Evolutionary conservation across 805 yeast genomes (phyloP), one percentile per base, ranked within the genome.

Genomic region (Metschnikowia borealis): DNA sequence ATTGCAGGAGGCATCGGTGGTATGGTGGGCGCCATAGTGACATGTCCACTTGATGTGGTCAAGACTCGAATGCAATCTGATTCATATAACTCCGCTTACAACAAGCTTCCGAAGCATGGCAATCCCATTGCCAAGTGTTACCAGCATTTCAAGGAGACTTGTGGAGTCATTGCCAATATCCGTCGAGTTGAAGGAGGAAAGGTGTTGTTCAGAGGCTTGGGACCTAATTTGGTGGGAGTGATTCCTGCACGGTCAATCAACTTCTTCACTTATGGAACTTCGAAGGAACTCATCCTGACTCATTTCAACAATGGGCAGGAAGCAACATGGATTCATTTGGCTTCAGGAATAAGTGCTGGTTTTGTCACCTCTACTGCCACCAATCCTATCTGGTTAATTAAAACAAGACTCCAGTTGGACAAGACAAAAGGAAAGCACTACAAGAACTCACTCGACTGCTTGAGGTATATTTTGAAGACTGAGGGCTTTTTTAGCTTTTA

Each of bases 181-280:
- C 86, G 88, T 65, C 67, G 67, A 32, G 71, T 72, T 21, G 99
- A 94, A 68, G 99, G 99, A 1, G 73, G 84, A 29, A 73, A 87
- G 39, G 92, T 98, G 3, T 73, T 94, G 42, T 94, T 94, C 69
- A 87, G 88, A 69, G 99, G 99, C 11, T 72, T 94, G 46, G 99
- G 99, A 0, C 99, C 99, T 8, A 94, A 92, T 61, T 74, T 94
- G 58, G 95, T 92, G 15, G 99, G 99, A 48, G 98, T 94, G 14
- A 92, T 94, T 38, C 99, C 99, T 0, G 98, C 99, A 1, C 79
- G 99, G 66, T 87, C 97, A 29, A 95, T 94, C 56, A 94, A 94
- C 68, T 94, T 94, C 66, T 91, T 91, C 75, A 89, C 97, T 0
- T 94, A 94, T 66, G 96, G 97, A n/a, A 76, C 88, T n/a, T 82